Base-by-base conservation (phyloP, 2,329 filamentous ascomycete species). In the Calonectria hongkongensis region DNA sequence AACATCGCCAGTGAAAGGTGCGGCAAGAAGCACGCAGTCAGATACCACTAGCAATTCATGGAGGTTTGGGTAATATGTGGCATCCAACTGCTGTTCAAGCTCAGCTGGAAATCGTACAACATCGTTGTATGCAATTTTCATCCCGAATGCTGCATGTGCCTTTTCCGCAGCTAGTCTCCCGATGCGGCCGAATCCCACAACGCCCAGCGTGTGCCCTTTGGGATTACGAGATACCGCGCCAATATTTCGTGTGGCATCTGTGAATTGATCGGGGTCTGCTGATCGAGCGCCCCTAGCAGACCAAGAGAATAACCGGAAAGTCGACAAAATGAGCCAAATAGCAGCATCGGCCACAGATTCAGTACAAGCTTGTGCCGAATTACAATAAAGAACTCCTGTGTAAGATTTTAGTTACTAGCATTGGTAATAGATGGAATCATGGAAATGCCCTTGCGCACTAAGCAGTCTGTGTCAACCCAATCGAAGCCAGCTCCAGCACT, bases 81-180 rank as follows among this genome's bases (percentile, higher is more conserved):
- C 78, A 3, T 58, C 65, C 1, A 79, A 51, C 0, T 76, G 72
- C 0, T 51, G 30, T 6, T 79, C 78, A 0, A 78, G 27, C 0
- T 71, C 70, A 1, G 51, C 68, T 3, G 78, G 76, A 66, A 78
- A 78, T 18, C 74, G 75, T 0, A 75, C 71, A 1, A 79, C 69
- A 25, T 79, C 78, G 54, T 79, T 79, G 71, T 79, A 79, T 1
- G 79, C 25, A 27, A 79, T 79, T 56, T 79, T 79, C 78, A 79
- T 79, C 28, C 78, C 78, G 0, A 79, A 75, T 10, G 78, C 78
- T 43, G 76, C 77, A 51, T 79, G 75, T 0, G 78, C 78, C 10
- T 79, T 79, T 28, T 79, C 78, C 1, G 78, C 78, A 25, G 79
- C 79, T 18, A 78, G 76, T 0, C 74, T 75, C 0, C 78, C 78